Conservation (phyloP, 805 yeast species). For the Debaryomyces tyrocola region DNA sequence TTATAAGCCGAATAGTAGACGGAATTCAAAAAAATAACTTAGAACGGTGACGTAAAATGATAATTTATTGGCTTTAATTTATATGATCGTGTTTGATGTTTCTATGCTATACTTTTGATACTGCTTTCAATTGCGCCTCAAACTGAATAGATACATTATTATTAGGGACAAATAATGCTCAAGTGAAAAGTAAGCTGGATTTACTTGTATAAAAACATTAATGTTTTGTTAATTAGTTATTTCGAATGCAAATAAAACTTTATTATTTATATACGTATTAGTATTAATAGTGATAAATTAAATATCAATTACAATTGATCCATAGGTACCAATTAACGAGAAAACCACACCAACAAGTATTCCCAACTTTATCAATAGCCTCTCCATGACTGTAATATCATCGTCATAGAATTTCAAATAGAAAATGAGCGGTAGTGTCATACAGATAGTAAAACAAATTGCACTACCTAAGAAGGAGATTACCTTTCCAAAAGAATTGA, state of each 20-base stretch:
- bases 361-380: conserved; percentile 15
- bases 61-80: no score
- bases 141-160: not conserved
- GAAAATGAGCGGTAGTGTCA: conserved; percentile 40
- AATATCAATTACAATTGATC: conserved; percentile 15
- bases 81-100: no score
- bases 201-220: conserved; percentile 3
- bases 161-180: not conserved
- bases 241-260: not conserved
- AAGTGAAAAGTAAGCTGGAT: conserved; percentile 5
- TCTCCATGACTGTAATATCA: conserved; percentile 16
- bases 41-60: no score
- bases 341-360: conserved; percentile 16
- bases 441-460: conserved; percentile 41
- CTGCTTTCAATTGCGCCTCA: no score
- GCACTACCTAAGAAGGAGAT: conserved; percentile 44
- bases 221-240: conserved; percentile 6
- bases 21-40: not conserved
- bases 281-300: not conserved
- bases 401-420: conserved; percentile 23
- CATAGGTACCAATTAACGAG: conserved; percentile 29
- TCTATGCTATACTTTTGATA: no score
- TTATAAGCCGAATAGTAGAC: conserved; percentile 1
- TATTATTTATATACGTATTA: not conserved
- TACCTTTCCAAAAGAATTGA: conserved; percentile 40